phyloP scores from a whole-genome alignment of 257 asterid genomes.

The Solanum etuberosum region DNA sequence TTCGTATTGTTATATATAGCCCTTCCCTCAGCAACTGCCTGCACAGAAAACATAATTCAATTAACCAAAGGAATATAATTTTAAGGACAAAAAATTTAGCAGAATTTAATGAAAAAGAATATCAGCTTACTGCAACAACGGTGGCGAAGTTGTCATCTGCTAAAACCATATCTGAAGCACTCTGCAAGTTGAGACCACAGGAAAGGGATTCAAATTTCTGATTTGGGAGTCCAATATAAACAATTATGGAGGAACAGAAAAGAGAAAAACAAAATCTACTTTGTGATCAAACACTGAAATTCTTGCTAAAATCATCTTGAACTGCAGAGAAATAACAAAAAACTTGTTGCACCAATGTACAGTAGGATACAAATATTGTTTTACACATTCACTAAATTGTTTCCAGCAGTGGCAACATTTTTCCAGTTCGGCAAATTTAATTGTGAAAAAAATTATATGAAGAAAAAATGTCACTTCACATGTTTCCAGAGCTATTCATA shows the following conservation, averaged over 20 bases:
- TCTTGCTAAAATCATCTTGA: background rate
- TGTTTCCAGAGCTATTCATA: background rate
- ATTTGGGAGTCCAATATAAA: background rate
- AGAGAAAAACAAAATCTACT: background rate
- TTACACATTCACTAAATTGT: background rate
- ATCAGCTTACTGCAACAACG: slow-evolving; percentile 80
- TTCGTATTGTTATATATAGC: slow-evolving; percentile 92
- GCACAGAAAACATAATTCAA: slow-evolving; percentile 3
- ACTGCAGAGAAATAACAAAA: background rate
- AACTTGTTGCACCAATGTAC: background rate
- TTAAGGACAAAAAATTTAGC: background rate
- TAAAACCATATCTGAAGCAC: slow-evolving; percentile 99
- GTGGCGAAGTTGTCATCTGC: slow-evolving; percentile 98
- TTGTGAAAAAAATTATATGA: background rate
- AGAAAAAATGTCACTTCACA: background rate
- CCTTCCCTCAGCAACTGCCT: slow-evolving; percentile 99
- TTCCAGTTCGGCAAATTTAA: background rate
- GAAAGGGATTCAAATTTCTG: background rate
- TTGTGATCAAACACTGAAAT: background rate
- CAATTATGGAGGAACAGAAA: background rate
- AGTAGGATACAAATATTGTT: background rate
- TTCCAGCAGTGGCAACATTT: background rate
- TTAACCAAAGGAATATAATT: background rate
- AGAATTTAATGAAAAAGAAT: background rate
- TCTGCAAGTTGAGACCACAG: slow-evolving; percentile 46